Conservation (phyloP, 371 early-diverging fungal species). For the Haplosporangium sp. region DNA sequence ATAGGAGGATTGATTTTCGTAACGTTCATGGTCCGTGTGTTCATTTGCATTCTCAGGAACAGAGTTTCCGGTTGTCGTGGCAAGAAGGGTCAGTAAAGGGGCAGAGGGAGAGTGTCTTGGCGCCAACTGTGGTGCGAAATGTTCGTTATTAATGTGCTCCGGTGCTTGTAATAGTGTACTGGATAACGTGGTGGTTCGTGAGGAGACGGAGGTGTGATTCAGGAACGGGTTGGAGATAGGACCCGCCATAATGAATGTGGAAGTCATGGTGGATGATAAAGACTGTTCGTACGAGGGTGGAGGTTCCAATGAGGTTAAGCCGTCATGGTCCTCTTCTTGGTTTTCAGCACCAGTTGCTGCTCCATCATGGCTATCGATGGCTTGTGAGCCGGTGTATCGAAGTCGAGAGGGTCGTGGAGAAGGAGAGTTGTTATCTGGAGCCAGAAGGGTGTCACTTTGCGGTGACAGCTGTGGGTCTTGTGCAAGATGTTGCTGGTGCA, state of each 20-base stretch:
- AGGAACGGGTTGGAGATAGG: slow-evolving; percentile 14
- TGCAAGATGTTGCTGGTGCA: slow-evolving; percentile 11
- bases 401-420: not conserved
- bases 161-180: not conserved
- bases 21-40: not conserved
- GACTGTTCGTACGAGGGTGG: slow-evolving; percentile 40
- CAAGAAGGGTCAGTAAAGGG: slow-evolving; percentile 23
- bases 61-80: slow-evolving; percentile 7
- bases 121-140: slow-evolving; percentile 4
- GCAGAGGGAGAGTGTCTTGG: slow-evolving; percentile 24
- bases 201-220: not conserved
- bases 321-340: slow-evolving; percentile 7
- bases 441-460: slow-evolving; percentile 6
- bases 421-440: not conserved
- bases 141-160: not conserved
- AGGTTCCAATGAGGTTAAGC: slow-evolving; percentile 10
- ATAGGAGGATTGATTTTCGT: not conserved
- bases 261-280: not conserved
- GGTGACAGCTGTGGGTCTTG: slow-evolving; percentile 1
- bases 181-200: too few relatives aligned
- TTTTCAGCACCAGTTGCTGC: not conserved
- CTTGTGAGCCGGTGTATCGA: not conserved
- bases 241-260: not conserved
- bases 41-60: not conserved
- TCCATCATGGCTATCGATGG: too few relatives aligned